Evolutionary conservation across 1,284 basidiomycete genomes (phyloP).

Genomic region (Pseudozyma sp.): DNA sequence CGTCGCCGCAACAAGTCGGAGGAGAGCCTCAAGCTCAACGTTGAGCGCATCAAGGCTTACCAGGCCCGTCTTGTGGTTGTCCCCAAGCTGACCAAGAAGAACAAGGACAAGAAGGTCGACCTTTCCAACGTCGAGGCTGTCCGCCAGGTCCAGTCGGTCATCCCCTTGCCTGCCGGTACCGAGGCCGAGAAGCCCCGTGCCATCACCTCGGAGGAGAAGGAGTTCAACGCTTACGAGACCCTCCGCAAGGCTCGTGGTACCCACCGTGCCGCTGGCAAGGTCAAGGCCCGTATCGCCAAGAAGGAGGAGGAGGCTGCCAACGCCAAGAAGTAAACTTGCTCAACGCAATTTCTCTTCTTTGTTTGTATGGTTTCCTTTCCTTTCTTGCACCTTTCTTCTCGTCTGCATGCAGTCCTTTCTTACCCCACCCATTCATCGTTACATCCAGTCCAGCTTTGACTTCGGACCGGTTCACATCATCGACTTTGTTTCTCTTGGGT

Average conservation of each 20-base stretch:
- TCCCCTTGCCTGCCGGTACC: conserved; percentile 76
- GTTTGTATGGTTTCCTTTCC: background rate
- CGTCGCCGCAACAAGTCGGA: conserved; percentile 95
- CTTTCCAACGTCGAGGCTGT: conserved; percentile 85
- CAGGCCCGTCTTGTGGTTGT: conserved; percentile 83
- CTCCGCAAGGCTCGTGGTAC: conserved; percentile 88
- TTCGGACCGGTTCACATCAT: background rate
- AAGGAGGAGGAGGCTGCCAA: conserved; percentile 90
- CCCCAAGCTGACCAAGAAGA: conserved; percentile 81
- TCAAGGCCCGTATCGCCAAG: conserved; percentile 76
- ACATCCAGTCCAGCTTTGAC: background rate
- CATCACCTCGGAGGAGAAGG: conserved; percentile 91
- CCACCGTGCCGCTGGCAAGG: conserved; percentile 85
- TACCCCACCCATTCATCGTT: background rate
- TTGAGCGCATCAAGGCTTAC: conserved; percentile 95
- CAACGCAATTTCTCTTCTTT: conserved; percentile 1
- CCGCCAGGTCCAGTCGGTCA: conserved; percentile 71
- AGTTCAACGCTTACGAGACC: conserved; percentile 82
- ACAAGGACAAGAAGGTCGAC: conserved; percentile 85
- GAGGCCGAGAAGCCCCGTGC: conserved; percentile 86
- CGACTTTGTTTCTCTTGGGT: conserved; percentile 19
- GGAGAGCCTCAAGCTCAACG: conserved; percentile 95
- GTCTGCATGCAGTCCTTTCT: conserved; percentile 10
- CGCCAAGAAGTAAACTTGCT: conserved; percentile 84
- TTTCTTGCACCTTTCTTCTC: conserved; percentile 19